phyloP scores from a whole-genome alignment of 208 protist genomes.

The Trypanosoma congolense region DNA sequence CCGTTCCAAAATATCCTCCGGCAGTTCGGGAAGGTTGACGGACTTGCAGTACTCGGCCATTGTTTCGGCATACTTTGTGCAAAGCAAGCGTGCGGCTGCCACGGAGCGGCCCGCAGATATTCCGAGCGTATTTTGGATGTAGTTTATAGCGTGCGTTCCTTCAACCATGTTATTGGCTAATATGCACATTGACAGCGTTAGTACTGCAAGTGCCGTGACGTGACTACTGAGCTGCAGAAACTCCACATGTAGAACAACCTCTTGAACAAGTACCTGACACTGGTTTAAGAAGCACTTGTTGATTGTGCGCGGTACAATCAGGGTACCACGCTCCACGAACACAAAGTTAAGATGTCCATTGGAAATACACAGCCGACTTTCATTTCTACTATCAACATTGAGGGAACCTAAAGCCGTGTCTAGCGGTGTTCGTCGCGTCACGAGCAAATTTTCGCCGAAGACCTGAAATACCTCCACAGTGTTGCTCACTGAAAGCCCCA shows the following conservation, averaged over 20 bases:
- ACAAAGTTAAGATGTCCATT: slow-evolving; percentile 48
- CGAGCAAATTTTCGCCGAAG: slow-evolving; percentile 50
- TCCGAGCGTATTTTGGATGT: slow-evolving; percentile 54
- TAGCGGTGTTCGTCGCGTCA: slow-evolving; percentile 37
- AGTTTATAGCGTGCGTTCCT: slow-evolving; percentile 31
- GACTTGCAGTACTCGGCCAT: slow-evolving; percentile 15
- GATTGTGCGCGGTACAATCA: slow-evolving; percentile 59
- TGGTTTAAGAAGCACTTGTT: slow-evolving; percentile 66
- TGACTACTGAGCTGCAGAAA: slow-evolving; percentile 68
- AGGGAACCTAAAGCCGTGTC: slow-evolving; percentile 35
- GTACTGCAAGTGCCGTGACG: slow-evolving; percentile 56
- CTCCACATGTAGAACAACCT: slow-evolving; percentile 72
- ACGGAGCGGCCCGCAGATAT: slow-evolving; percentile 58
- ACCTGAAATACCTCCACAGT: slow-evolving; percentile 65
- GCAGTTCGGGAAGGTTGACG: slow-evolving; percentile 25
- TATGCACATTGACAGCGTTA: slow-evolving; percentile 62
- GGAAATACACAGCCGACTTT: slow-evolving; percentile 56
- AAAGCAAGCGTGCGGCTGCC: slow-evolving; percentile 59
- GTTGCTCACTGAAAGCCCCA: slow-evolving; percentile 31
- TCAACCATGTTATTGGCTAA: slow-evolving; percentile 33
- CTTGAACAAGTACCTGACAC: slow-evolving; percentile 66
- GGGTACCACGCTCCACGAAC: slow-evolving; percentile 58
- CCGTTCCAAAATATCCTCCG: slow-evolving; percentile 43
- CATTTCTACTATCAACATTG: slow-evolving; percentile 29
- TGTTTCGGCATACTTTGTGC: slow-evolving; percentile 52